Evolutionary conservation across 2,329 filamentous ascomycete species (phyloP).

Genomic region (Phaeosphaeria sp.): DNA sequence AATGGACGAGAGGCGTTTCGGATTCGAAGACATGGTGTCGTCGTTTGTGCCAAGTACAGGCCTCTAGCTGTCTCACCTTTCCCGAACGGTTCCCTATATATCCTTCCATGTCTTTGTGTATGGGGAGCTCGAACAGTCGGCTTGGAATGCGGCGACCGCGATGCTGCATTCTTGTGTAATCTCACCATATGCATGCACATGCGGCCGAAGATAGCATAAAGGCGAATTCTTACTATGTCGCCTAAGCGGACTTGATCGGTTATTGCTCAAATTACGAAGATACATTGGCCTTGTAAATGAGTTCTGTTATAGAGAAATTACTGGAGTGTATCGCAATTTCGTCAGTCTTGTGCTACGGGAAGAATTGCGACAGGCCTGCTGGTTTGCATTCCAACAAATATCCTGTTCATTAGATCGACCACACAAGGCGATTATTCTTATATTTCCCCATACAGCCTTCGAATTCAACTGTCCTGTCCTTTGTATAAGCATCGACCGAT

Average conservation of each 20-base stretch:
- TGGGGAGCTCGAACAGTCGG: not conserved
- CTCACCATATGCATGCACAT: not conserved
- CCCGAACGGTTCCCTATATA: not conserved
- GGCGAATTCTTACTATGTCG: not conserved
- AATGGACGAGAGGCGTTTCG: not conserved
- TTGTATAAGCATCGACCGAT: not conserved
- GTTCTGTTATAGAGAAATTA: not conserved
- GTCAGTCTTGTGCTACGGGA: not conserved
- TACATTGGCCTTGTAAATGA: not conserved
- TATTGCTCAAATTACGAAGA: not conserved
- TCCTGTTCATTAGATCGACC: not conserved
- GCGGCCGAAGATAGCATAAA: not conserved
- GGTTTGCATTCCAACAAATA: not conserved
- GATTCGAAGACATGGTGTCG: not conserved
- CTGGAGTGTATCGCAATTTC: not conserved
- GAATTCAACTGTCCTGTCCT: not conserved
- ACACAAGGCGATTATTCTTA: not conserved
- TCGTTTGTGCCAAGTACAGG: not conserved
- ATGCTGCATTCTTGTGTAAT: not conserved
- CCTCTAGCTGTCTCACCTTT: not conserved
- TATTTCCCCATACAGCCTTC: not conserved
- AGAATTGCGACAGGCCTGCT: not conserved
- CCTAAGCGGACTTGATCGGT: not conserved
- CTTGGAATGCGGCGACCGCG: not conserved
- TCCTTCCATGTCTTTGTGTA: not conserved